A percentile compares a stretch with the other conserved stretches of the same genome.
Conservation (phyloP, 1,139 yeast species). For the Diutina ranongensis region DNA sequence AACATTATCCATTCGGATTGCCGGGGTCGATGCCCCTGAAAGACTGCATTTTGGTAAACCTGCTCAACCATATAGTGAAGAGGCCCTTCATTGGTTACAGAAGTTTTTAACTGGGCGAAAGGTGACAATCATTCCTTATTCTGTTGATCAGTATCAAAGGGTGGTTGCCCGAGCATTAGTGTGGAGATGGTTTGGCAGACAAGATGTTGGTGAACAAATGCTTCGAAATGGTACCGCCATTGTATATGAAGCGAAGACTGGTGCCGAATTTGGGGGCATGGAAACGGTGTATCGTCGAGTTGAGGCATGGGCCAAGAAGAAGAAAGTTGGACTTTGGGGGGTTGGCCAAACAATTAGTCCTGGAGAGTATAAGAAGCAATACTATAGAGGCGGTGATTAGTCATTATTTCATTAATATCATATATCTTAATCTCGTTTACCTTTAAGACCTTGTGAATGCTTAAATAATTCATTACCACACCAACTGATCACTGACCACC, state of each 20-base stretch:
- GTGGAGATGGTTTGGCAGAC: conserved; percentile 62
- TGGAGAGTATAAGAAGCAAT: neutral
- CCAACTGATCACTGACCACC: conserved; percentile 6
- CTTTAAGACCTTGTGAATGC: conserved; percentile 1
- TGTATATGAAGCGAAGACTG: conserved; percentile 71
- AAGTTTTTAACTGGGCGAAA: conserved; percentile 49
- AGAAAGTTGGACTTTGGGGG: conserved; percentile 64
- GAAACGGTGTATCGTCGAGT: conserved; percentile 46
- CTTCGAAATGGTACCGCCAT: conserved; percentile 70
- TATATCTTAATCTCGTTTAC: neutral
- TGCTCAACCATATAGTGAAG: conserved; percentile 80
- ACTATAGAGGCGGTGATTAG: neutral
- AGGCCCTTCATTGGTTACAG: conserved; percentile 71
- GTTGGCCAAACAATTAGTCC: neutral
- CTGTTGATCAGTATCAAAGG: conserved; percentile 81
- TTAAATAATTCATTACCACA: conserved; percentile 3
- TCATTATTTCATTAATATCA: neutral
- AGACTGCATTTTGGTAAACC: conserved; percentile 91
- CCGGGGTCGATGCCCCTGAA: conserved; percentile 98
- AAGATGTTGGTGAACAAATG: conserved; percentile 84
- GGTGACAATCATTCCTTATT: conserved; percentile 66
- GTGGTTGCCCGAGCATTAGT: conserved; percentile 75
- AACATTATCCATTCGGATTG: conserved; percentile 58
- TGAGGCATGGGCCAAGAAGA: conserved; percentile 48
- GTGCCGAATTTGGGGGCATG: conserved; percentile 79